Base-by-base conservation (phyloP, 805 yeast genomes). In the Myxozyma mucilagina region DNA sequence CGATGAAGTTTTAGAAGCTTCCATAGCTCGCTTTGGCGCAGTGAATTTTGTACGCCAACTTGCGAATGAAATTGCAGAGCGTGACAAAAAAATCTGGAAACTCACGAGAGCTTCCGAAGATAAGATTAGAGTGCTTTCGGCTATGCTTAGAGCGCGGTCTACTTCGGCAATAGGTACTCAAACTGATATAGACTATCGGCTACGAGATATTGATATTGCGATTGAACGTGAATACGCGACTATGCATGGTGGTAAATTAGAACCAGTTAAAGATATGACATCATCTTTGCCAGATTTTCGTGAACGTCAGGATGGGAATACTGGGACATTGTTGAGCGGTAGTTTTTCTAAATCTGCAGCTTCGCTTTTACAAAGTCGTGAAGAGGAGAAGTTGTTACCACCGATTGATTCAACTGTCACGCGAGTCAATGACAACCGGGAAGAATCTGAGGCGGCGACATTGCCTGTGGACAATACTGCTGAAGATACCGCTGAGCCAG, bases 1-100 rank as follows among this genome's bases (percentile, higher is more conserved):
- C 0, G 76, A 74, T 49, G 60, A 56, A 11, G 68, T 72, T 9
- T 69, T 77, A 14, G 69, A 71, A 18, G 71, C 73, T n/a, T 60
- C 74, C 29, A 65, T 76, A 1, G 69, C 68, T 6, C 64, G 76
- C 10, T 70, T 73, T 53, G 79, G 80, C 3, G 71, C 73, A 0
- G 65, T 72, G 7, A 67, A 66, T 0, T 73, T 82, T 29, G 75
- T 82, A 3, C 73, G 80, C 42, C 85, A 81, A 64, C 69, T 82
- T 18, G 79, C 84, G 0, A 63, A 74, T 1, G 85, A 82, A 56
- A 67, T 82, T 61, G 80, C 83, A 1, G 71, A 73, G 39, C 74
- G 82, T 39, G 84, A 82, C 56, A 74, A 79, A 0, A 83, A 81
- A 64, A 71, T 81, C 47, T 71, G 76, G 1, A 65, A 79, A 18